Base-by-base conservation (phyloP, 129 eudicot genomes). In the Dittrichia graveolens region DNA sequence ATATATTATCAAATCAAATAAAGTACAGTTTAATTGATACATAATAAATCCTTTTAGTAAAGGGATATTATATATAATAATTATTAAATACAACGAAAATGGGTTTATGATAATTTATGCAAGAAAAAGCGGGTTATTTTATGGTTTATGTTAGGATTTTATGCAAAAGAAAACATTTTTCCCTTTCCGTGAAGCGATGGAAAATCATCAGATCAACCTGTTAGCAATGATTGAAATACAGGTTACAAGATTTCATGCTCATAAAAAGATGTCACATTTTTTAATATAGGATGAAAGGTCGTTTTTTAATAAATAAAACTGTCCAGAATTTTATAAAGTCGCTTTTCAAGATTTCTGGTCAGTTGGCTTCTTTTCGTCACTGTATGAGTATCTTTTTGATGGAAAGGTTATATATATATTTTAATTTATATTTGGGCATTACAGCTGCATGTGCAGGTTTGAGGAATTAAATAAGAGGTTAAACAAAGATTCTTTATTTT, bases 401-500 rank as follows among this genome's bases (percentile, higher is more conserved):
- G 4, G n/a, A 52, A 40, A 3, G 42, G 5, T 43, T 37, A 18
- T 40, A 5, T 39, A 52, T 60, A 59, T 45, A 39, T 48, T 59
- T 45, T 41, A 54, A 12, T 10, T 7, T 70, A 3, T 70, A 44
- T 42, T 31, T 71, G 52, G 61, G 73, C 53, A 71, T 78, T 52
- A 61, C 15, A 52, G 55, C 70, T 65, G 77, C 75, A 63, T 78
- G 49, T 78, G 72, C 77, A 61, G 66, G 61, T 71, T 62, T 46
- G 37, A 65, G 71, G 75, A 43, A 49, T 50, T 77, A 56, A 69
- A 49, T 61, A 59, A 72, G n/a, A 61, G 61, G 74, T 65, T 70
- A 78, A 48, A 40, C 67, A 73, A 70, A 70, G 65, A 78, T 78
- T 61, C 76, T 78, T 67, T 68, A 9, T 59, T 59, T 77, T 59